Evolutionary conservation across 352 stramenopile genomes (phyloP), one percentile per base, ranked within the genome.

Genomic region (Blastocystis sp.): DNA sequence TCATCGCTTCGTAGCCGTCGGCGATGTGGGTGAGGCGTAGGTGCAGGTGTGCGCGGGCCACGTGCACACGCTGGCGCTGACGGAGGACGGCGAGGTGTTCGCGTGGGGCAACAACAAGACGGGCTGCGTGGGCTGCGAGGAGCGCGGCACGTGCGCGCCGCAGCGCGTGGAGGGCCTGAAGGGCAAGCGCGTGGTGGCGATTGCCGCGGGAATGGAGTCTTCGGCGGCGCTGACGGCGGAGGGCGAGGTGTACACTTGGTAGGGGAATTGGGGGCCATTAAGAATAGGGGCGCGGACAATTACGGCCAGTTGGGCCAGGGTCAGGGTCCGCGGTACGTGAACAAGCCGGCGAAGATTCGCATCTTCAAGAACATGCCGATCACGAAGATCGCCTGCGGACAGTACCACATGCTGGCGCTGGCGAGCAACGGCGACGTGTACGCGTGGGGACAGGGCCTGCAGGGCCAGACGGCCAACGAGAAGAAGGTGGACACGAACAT

Each of bases 51-150:
- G 21, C 41, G 34, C n/a, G 14, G 71, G 71, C 1, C 53, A 81
- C 41, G 53, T 69, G 34, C 71, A 81, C 41, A 81, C 71, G 14
- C 60, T 81, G 9, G 71, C 71, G 9, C 60, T 81, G 60, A 71
- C 71, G 0, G 71, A 81, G n/a, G 60, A 81, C 21, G 71, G 71
- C 28, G 14, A 4, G 14, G 71, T 81, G 9, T 81, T 41, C 41
- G 71, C 71, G 28, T 81, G 71, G 71, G 71, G 71, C 11, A 81
- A 81, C 41, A 81, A 81, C 60, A 81, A 81, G 34, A 64, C 53
- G n/a, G 60, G 71, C 38, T 81, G 71, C 34, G 53, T 81, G 28
- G 71, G 71, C 34, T n/a, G 19, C 19, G 21, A 74, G 53, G 34
- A 38, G n/a, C 60, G 60, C 43, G 65, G 65, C 34, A 76, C 65